A percentile compares a stretch with the other conserved stretches of the same genome.
Evolutionary conservation across 495 filamentous ascomycete genomes (phyloP).

Genomic region (Penicillium cataractarum): DNA sequence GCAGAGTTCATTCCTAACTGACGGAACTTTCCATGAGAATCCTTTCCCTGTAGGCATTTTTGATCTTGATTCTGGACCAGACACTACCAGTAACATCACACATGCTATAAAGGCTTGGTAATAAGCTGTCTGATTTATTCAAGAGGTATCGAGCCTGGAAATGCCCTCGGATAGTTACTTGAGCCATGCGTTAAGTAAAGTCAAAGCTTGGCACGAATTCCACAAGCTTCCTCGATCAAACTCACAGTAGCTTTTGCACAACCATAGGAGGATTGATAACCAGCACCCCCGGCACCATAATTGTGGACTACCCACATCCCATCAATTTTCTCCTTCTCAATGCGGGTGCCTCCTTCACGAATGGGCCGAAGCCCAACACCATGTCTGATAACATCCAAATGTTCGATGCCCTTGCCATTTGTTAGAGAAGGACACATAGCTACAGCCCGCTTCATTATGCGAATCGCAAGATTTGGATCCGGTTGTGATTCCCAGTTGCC

Average conservation of each 20-base stretch:
- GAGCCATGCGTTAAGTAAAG: too few relatives aligned
- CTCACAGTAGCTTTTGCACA: constrained; percentile 48
- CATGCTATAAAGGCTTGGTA: too few relatives aligned
- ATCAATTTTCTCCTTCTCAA: constrained; percentile 72
- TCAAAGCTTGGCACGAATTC: too few relatives aligned
- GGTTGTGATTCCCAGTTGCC: constrained; percentile 74
- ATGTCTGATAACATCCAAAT: constrained; percentile 74
- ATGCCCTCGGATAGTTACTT: too few relatives aligned
- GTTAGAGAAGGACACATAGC: constrained; percentile 65
- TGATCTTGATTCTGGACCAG: too few relatives aligned
- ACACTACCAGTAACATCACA: too few relatives aligned
- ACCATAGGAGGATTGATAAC: constrained; percentile 78
- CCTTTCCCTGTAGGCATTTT: too few relatives aligned
- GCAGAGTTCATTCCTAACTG: too few relatives aligned
- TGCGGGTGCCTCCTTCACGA: constrained; percentile 67
- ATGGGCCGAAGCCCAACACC: constrained; percentile 78
- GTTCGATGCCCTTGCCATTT: constrained; percentile 69
- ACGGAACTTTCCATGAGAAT: too few relatives aligned
- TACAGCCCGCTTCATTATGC: constrained; percentile 81
- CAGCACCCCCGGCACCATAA: constrained; percentile 72
- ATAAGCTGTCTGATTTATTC: too few relatives aligned
- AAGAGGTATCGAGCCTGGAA: too few relatives aligned
- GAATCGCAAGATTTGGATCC: constrained; percentile 71
- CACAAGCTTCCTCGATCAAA: neutral
- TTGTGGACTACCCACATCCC: constrained; percentile 78